Evolutionary conservation across 768 basidiomycete genomes (phyloP), one percentile per base, ranked within the genome.

Genomic region (Gelatoporia subvermispora): DNA sequence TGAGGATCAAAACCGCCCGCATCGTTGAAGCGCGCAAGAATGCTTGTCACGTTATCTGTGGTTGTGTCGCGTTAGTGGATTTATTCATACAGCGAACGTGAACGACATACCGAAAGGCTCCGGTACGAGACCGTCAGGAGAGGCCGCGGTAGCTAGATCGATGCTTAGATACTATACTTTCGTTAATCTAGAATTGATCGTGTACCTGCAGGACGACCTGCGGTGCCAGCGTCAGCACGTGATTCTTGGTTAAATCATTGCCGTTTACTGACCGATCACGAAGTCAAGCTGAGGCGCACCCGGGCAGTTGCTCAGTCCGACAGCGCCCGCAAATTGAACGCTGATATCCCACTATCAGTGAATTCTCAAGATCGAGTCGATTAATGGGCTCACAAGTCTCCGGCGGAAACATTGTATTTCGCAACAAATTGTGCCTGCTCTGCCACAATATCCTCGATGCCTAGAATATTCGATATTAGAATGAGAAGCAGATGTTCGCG

Each of bases 301-400:
- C 17, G 68, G 60, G 50, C 72, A 73, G 56, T 70, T 70, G 41
- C 60, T 57, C 4, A 68, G 53, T 40, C 60, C 68, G 25, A 72
- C 66, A 13, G 64, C 65, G 35, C 63, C 65, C 23, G 66, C 64
- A 43, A 70, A 66, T 43, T 68, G 69, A 40, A 70, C 69, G 43
- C 66, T 70, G 42, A 8, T 8, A n/a, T 17, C 13, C 24, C 2
- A 28, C 7, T 43, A 38, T 23, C 41, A 13, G 25, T n/a, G 24
- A n/a, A 15, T 18, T 1, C 17, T 31, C n/a, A 18, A 4, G n/a
- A 4, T 3, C 16, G n/a, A n/a, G 25, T 42, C 15, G 7, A 16
- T 31, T 11, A 15, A 22, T 15, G 16, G 3, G 63, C 72, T 49
- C 49, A 77, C 75, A 79, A 71, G 61, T 79, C 77, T 36, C 73